phyloP scores from a whole-genome alignment of 148 eudicot species.

The Camellia granthamiana region DNA sequence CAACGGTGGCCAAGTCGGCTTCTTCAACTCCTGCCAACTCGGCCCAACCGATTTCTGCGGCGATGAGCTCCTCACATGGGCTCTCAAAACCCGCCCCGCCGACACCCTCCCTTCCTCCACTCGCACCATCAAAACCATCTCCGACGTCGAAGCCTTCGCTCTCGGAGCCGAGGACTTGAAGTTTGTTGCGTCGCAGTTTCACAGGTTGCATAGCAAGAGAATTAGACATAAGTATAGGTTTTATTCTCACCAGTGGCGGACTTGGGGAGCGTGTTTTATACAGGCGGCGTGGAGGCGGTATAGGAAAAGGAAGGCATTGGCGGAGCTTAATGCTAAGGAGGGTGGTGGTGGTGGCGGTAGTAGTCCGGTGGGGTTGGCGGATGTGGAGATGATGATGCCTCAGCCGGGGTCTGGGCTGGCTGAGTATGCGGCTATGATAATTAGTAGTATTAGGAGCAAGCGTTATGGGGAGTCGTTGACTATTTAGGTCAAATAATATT shows the following conservation, averaged over 20 bases:
- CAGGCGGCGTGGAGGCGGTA: conserved; percentile 77
- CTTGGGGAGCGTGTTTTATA: conserved; percentile 80
- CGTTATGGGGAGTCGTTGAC: conserved; percentile 14
- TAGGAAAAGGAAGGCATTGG: conserved; percentile 32
- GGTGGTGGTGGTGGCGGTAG: not conserved
- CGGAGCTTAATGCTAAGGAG: conserved; percentile 32
- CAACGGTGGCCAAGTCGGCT: conserved; percentile 75
- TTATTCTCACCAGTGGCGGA: conserved; percentile 81
- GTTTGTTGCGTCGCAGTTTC: conserved; percentile 70
- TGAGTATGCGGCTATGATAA: conserved; percentile 38
- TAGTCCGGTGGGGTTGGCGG: not conserved
- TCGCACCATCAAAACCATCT: conserved; percentile 65
- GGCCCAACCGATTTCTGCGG: conserved; percentile 81
- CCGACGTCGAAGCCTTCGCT: conserved; percentile 81
- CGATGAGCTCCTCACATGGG: conserved; percentile 86
- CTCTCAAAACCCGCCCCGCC: conserved; percentile 50
- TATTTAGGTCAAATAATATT: not conserved
- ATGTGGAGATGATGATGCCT: not conserved
- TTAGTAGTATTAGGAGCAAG: conserved; percentile 38
- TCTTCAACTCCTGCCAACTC: conserved; percentile 59
- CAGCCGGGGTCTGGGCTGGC: conserved; percentile 35
- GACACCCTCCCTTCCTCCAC: conserved; percentile 73
- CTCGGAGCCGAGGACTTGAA: conserved; percentile 63
- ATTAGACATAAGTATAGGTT: conserved; percentile 67
- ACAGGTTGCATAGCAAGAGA: conserved; percentile 71